Conservation (phyloP, 441 rosid genomes). For the Adansonia rubrostipa region DNA sequence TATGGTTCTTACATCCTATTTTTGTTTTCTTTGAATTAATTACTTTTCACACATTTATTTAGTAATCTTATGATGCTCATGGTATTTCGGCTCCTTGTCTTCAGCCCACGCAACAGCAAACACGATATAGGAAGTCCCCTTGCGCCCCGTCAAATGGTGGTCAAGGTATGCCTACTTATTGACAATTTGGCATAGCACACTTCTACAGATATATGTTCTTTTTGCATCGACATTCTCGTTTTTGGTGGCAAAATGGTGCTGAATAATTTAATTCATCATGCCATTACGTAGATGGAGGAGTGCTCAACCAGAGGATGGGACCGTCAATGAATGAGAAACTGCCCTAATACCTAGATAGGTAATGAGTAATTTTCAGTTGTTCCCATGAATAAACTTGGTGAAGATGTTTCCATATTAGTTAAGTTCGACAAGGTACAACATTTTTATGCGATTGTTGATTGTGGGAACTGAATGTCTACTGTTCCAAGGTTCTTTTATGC, state of each 20-base stretch:
- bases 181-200: slow-evolving; percentile 2
- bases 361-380: slow-evolving; percentile 39
- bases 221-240: not conserved
- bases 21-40: not conserved
- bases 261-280: slow-evolving; percentile 21
- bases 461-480: slow-evolving; percentile 23
- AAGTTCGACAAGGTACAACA: slow-evolving; percentile 18
- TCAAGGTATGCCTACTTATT: slow-evolving; percentile 53
- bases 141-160: slow-evolving; percentile 71
- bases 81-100: slow-evolving; percentile 19
- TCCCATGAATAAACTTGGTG: slow-evolving; percentile 38
- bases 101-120: slow-evolving; percentile 96
- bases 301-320: slow-evolving; percentile 59
- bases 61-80: slow-evolving; percentile 15
- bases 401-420: slow-evolving; percentile 31
- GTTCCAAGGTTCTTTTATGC: slow-evolving; percentile 22
- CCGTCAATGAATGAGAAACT: slow-evolving; percentile 49
- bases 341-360: slow-evolving; percentile 36
- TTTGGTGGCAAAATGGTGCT: not conserved
- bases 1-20: not conserved
- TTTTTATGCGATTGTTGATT: slow-evolving; percentile 27
- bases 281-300: slow-evolving; percentile 57
- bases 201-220: not conserved
- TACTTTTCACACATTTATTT: not conserved
- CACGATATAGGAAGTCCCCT: slow-evolving; percentile 89